Conservation (phyloP, 2,329 filamentous ascomycete species). For the Lachnum nothofagi region DNA sequence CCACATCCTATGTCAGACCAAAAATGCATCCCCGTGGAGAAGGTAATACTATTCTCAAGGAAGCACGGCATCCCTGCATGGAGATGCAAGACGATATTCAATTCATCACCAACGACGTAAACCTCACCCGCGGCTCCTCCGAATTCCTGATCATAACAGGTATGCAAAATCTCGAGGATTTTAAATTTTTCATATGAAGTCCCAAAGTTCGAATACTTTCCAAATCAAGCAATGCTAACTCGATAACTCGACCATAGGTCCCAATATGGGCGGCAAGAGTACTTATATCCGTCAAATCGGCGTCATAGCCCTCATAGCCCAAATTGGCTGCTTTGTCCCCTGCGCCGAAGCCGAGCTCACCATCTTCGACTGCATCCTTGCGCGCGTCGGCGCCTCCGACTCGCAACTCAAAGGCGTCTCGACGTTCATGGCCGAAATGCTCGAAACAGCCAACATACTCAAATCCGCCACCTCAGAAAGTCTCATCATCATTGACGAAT, state of each 20-base stretch:
- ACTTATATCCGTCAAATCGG: conserved; percentile 98
- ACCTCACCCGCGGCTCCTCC: conserved; percentile 68
- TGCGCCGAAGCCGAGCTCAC: conserved; percentile 85
- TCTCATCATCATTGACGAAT: conserved; percentile 96
- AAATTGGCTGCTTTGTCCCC: conserved; percentile 93
- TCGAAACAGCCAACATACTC: conserved; percentile 96
- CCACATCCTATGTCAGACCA: conserved; percentile 83
- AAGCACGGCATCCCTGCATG: conserved; percentile 93
- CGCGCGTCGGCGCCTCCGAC: conserved; percentile 90
- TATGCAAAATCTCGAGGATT: background rate
- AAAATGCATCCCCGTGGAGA: conserved; percentile 84
- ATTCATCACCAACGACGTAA: conserved; percentile 97
- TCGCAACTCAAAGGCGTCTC: conserved; percentile 96
- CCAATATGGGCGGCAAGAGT: conserved; percentile 98
- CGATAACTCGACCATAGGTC: conserved; percentile 65
- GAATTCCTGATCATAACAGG: conserved; percentile 61
- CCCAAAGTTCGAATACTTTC: background rate
- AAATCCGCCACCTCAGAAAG: conserved; percentile 94
- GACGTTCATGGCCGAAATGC: conserved; percentile 99
- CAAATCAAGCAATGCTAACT: too few species aligned
- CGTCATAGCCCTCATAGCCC: conserved; percentile 94
- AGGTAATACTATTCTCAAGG: conserved; percentile 83
- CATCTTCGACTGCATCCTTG: conserved; percentile 94
- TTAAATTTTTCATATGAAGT: background rate
- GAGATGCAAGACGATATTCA: conserved; percentile 98